These are phyloP conservation scores for Mucor piriformis DNA, from an alignment of 371 early-diverging fungal species.

Conservation along the genomic window DNA sequence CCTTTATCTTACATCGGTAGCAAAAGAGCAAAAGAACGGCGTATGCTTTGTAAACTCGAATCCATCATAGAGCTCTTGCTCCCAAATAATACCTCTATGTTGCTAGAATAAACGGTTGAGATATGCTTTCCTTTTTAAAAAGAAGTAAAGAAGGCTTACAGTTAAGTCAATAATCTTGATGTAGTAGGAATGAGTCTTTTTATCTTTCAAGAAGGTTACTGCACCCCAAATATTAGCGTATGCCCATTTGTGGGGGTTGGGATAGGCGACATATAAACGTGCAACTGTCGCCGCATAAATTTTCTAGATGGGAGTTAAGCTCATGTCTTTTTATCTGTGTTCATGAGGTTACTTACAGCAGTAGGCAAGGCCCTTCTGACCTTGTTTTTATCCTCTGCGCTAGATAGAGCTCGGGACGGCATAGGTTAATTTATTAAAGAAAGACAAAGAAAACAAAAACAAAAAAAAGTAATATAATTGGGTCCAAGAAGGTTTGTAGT, in stretches of 20 bases:
- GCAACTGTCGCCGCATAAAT: conserved; percentile 85
- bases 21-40: conserved; percentile 88
- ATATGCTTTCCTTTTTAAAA: neutral
- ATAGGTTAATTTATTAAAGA: no score
- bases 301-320: conserved; percentile 53
- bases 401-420: conserved; percentile 49
- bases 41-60: conserved; percentile 73
- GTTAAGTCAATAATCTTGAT: conserved; percentile 81
- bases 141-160: conserved; percentile 37
- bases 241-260: conserved; percentile 72
- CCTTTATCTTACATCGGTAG: conserved; percentile 70
- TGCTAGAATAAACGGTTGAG: conserved; percentile 36
- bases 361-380: conserved; percentile 51
- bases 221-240: conserved; percentile 84
- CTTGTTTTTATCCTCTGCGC: conserved; percentile 55
- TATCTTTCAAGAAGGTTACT: conserved; percentile 71
- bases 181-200: conserved; percentile 62
- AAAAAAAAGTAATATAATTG: neutral
- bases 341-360: conserved; percentile 32
- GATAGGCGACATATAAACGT: conserved; percentile 82
- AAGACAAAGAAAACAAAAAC: neutral
- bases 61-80: conserved; percentile 79
- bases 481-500: neutral
- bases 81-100: conserved; percentile 76
- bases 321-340: neutral